Evolutionary conservation across 495 filamentous ascomycete species (phyloP).

Genomic region (Lasiosphaeria ovina): DNA sequence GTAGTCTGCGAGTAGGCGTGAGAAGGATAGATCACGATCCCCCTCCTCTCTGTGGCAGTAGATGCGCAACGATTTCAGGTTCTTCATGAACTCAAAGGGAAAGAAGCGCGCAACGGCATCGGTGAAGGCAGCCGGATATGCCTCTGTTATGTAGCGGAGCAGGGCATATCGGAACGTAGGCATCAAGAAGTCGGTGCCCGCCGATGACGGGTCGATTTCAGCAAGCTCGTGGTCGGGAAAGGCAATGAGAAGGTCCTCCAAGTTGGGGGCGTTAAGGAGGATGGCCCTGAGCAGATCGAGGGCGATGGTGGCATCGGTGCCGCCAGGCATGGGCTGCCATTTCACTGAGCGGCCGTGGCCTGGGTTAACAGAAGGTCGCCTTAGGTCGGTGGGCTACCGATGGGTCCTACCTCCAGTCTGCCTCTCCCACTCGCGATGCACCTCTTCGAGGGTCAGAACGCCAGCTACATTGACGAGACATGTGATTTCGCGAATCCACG

Average conservation of each 20-base stretch:
- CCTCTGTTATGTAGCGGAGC: slow-evolving; percentile 14
- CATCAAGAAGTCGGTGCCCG: slow-evolving; percentile 15
- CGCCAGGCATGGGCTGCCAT: slow-evolving; percentile 13
- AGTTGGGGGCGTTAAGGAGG: slow-evolving; percentile 23
- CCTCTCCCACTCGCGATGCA: slow-evolving; percentile 20
- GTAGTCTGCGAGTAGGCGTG: slow-evolving; percentile 29
- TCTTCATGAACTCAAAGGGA: slow-evolving; percentile 18
- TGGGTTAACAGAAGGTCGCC: slow-evolving; percentile 17
- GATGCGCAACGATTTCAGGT: slow-evolving; percentile 28
- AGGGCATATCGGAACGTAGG: slow-evolving; percentile 15
- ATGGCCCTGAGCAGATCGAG: slow-evolving; percentile 27
- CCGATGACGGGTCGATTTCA: background rate
- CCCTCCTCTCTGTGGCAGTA: slow-evolving; percentile 34
- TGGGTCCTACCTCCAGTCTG: slow-evolving; percentile 28
- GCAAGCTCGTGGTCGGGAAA: slow-evolving; percentile 28
- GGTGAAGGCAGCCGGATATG: background rate
- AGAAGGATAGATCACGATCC: slow-evolving; percentile 23
- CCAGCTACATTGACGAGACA: slow-evolving; percentile 30
- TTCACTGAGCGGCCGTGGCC: slow-evolving; percentile 13
- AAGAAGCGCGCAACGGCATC: slow-evolving; percentile 18
- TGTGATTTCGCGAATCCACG: slow-evolving; percentile 30
- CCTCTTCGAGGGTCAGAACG: slow-evolving; percentile 11
- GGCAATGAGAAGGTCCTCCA: slow-evolving; percentile 28
- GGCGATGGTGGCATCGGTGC: slow-evolving; percentile 12
- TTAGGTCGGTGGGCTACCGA: slow-evolving; percentile 7